phyloP scores from a whole-genome alignment of 257 asterid species.

The Solanum commersonii region DNA sequence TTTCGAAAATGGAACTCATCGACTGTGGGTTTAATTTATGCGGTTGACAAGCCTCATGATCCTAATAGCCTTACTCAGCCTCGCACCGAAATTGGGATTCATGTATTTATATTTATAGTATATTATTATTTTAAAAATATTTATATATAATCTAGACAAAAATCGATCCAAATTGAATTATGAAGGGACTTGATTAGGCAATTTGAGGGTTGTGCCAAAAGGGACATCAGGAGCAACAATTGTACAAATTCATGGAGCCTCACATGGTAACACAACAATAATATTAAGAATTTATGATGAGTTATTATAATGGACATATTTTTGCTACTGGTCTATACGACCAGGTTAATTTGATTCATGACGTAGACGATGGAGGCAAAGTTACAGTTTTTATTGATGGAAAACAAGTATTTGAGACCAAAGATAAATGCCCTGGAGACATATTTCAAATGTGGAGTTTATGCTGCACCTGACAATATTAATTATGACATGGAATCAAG shows the following conservation, averaged over 20 bases:
- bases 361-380: slow-evolving; percentile 15
- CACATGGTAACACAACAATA: slow-evolving; percentile 5
- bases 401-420: neutral
- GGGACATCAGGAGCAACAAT: neutral
- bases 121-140: neutral
- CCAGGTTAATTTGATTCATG: slow-evolving; percentile 16
- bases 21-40: slow-evolving; percentile 21
- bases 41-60: slow-evolving; percentile 19
- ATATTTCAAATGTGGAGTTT: slow-evolving; percentile 31
- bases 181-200: neutral
- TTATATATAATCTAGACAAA: neutral
- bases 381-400: slow-evolving; percentile 19
- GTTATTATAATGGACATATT: neutral
- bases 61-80: slow-evolving; percentile 26
- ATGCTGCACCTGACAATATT: slow-evolving; percentile 15
- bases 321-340: neutral
- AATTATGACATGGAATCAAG: slow-evolving; percentile 15
- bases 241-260: slow-evolving; percentile 9
- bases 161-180: no score
- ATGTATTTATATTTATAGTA: neutral
- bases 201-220: neutral
- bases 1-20: slow-evolving; percentile 15
- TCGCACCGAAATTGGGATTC: slow-evolving; percentile 20
- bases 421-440: slow-evolving; percentile 22
- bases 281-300: slow-evolving; percentile 17